These are phyloP conservation scores for Candida freyschussii DNA, from an alignment of 1,139 yeast species.

Conservation along the genomic window DNA sequence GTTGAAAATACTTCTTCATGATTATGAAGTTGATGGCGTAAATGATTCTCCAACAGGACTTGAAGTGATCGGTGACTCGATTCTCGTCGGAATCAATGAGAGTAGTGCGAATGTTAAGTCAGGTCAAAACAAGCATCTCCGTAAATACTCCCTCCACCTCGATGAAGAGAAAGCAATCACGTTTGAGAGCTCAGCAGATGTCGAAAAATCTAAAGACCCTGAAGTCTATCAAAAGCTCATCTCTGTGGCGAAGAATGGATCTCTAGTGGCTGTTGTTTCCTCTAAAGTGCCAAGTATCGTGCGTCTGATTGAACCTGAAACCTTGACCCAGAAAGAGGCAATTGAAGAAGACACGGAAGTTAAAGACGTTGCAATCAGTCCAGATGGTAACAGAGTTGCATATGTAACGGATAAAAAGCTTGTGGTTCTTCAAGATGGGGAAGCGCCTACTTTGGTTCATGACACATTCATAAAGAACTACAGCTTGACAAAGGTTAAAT, in stretches of 20 bases:
- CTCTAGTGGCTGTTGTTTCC: constrained; percentile 59
- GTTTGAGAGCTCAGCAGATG: constrained; percentile 51
- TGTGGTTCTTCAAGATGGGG: constrained; percentile 46
- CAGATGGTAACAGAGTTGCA: constrained; percentile 49
- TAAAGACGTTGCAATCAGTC: constrained; percentile 42
- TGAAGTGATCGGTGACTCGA: constrained; percentile 46
- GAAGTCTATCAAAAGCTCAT: constrained; percentile 60
- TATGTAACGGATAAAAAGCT: constrained; percentile 52
- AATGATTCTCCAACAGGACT: constrained; percentile 77
- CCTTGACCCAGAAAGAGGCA: constrained; percentile 41
- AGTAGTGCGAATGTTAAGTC: constrained; percentile 48
- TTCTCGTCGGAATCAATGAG: constrained; percentile 75
- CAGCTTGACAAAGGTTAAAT: constrained; percentile 55
- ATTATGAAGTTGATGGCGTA: constrained; percentile 52
- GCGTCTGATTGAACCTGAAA: constrained; percentile 53
- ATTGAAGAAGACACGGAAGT: constrained; percentile 47
- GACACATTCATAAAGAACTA: constrained; percentile 31
- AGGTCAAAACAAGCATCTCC: constrained; percentile 64
- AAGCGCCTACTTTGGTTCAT: constrained; percentile 38
- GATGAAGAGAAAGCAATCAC: constrained; percentile 53
- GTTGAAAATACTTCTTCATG: constrained; percentile 56
- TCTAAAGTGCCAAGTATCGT: constrained; percentile 54
- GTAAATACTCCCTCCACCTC: constrained; percentile 62
- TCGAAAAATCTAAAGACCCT: constrained; percentile 32
- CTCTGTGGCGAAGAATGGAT: constrained; percentile 46